These are phyloP conservation scores for Russula vinacea DNA, from an alignment of 768 basidiomycete genomes.

Conservation along the genomic window DNA sequence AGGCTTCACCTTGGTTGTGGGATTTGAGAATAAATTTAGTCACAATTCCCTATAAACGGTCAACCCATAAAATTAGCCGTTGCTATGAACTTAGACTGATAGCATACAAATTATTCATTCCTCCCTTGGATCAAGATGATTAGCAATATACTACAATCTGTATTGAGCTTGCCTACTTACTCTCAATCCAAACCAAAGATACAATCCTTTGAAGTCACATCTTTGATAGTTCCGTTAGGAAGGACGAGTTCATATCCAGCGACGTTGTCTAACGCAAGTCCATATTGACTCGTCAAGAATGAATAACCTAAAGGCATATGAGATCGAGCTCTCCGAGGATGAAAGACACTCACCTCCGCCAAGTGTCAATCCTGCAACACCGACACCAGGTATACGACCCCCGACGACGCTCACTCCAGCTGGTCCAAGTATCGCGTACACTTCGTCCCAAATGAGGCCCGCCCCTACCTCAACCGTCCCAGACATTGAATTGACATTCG, in stretches of 20 bases:
- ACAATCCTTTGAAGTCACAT: neutral
- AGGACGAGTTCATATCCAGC: slow-evolving; percentile 7
- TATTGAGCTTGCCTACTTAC: neutral
- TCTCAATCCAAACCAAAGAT: slow-evolving; percentile 13
- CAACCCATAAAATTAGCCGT: neutral
- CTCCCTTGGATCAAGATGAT: slow-evolving; percentile 8
- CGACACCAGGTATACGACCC: slow-evolving; percentile 8
- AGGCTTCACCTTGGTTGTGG: slow-evolving; percentile 32
- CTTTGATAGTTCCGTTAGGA: neutral
- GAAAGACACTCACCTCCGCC: slow-evolving; percentile 25
- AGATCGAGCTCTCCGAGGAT: neutral
- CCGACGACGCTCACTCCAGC: slow-evolving; percentile 30
- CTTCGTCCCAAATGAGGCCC: slow-evolving; percentile 15
- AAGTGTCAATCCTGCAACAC: neutral
- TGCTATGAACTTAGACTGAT: neutral
- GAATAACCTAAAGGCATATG: neutral
- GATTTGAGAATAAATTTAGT: slow-evolving; percentile 30
- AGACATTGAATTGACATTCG: slow-evolving; percentile 1
- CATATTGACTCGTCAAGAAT: slow-evolving; percentile 1
- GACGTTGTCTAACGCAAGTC: slow-evolving; percentile 5
- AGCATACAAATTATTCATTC: slow-evolving; percentile 23
- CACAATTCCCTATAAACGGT: slow-evolving; percentile 11
- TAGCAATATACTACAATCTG: neutral
- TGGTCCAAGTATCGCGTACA: slow-evolving; percentile 26
- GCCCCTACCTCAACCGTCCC: neutral